phyloP scores from a whole-genome alignment of 228 moss, liverwort and hornwort species.

The Sphagnum fallax region DNA sequence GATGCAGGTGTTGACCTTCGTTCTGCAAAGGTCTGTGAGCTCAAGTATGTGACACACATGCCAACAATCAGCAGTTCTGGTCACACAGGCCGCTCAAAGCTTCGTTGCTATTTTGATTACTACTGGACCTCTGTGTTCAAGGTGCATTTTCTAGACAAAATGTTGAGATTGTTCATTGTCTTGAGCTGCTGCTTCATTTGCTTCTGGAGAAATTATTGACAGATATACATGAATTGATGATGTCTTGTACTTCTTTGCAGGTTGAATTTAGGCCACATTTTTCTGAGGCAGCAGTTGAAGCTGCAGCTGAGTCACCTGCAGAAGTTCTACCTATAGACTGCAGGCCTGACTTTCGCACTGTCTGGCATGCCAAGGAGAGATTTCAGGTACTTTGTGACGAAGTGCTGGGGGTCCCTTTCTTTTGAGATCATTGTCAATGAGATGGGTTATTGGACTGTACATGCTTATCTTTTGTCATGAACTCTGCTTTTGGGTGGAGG shows the following conservation, averaged over 20 bases:
- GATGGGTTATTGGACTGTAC: background rate
- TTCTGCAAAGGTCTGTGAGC: conserved; percentile 37
- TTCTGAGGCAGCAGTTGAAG: conserved; percentile 23
- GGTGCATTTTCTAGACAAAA: conserved; percentile 16
- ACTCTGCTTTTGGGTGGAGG: background rate
- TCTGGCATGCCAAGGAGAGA: conserved; percentile 40
- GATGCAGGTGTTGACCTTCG: conserved; percentile 50
- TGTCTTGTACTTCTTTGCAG: conserved; percentile 9
- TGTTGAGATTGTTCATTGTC: background rate
- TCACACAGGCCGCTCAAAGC: conserved; percentile 17
- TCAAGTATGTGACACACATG: conserved; percentile 13
- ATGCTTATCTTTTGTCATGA: background rate
- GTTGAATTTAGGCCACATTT: conserved; percentile 43
- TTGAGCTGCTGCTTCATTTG: background rate
- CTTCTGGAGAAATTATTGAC: background rate
- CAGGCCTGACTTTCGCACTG: conserved; percentile 46
- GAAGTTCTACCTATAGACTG: conserved; percentile 32
- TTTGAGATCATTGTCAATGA: background rate
- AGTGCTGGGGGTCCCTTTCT: background rate
- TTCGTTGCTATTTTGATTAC: conserved; percentile 46
- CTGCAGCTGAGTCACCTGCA: conserved; percentile 36
- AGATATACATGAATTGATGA: too few relatives aligned
- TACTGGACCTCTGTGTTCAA: conserved; percentile 58
- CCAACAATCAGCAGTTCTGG: conserved; percentile 9
- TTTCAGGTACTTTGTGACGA: conserved; percentile 22